Percentiles rank a stretch among this genome's conserved stretches.
Conservation (phyloP, 2,329 filamentous ascomycete genomes). For the Blumeria hordei region DNA sequence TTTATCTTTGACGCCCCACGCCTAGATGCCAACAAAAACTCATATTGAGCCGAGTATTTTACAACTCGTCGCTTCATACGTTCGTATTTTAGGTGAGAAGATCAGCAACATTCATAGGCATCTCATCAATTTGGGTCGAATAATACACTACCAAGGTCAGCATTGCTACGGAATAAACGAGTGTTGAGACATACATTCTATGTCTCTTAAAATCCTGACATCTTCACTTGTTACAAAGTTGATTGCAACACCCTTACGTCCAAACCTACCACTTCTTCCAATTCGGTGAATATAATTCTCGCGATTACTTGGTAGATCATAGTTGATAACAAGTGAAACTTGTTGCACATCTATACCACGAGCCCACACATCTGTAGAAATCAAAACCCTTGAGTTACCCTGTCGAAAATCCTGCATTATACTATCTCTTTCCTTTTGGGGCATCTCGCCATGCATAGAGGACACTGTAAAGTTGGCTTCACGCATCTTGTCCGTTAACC, state of each 20-base stretch:
- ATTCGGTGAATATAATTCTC: slow-evolving; percentile 99
- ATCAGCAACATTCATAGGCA: slow-evolving; percentile 49
- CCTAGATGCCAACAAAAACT: no score
- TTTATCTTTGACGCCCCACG: no score
- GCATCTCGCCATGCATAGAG: slow-evolving; percentile 98
- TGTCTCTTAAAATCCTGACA: slow-evolving; percentile 88
- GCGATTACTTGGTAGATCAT: slow-evolving; percentile 91
- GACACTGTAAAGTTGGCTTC: slow-evolving; percentile 97
- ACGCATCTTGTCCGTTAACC: slow-evolving; percentile 98
- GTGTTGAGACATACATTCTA: slow-evolving; percentile 45
- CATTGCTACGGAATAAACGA: neutral
- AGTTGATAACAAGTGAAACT: slow-evolving; percentile 96
- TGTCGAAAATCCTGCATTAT: slow-evolving; percentile 99
- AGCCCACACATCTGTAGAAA: slow-evolving; percentile 94
- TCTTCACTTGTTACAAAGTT: slow-evolving; percentile 98
- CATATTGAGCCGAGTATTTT: no score
- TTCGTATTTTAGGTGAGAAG: slow-evolving; percentile 5
- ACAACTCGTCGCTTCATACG: no score
- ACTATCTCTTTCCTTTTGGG: slow-evolving; percentile 88
- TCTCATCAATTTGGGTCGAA: slow-evolving; percentile 58
- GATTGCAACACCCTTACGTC: slow-evolving; percentile 95
- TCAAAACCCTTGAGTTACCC: slow-evolving; percentile 84
- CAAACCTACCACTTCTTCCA: slow-evolving; percentile 82
- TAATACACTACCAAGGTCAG: slow-evolving; percentile 31
- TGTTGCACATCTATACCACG: slow-evolving; percentile 98